Evolutionary conservation across 225 moss, liverwort and hornwort species (phyloP).

Genomic region (Straminergon stramineum): DNA sequence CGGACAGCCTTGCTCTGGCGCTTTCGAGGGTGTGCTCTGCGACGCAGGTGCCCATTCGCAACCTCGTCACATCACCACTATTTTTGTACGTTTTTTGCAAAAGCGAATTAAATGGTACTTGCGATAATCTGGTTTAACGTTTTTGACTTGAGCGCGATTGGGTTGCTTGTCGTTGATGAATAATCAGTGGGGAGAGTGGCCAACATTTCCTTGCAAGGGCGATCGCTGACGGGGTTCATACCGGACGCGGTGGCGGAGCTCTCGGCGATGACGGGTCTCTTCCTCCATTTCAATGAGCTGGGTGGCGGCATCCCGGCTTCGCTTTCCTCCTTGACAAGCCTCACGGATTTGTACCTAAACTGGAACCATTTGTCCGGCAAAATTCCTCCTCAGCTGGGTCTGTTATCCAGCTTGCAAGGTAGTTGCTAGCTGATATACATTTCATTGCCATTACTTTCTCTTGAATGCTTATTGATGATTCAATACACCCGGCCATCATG

Average conservation of each 20-base stretch:
- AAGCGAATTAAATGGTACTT: background rate
- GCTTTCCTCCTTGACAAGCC: conserved; percentile 15
- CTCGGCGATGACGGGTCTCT: conserved; percentile 15
- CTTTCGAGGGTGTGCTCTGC: conserved; percentile 35
- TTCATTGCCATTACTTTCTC: background rate
- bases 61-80: background rate
- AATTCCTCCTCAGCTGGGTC: conserved; percentile 33
- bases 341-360: conserved; percentile 37
- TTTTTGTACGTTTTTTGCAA: too few relatives aligned
- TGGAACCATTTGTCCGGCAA: conserved; percentile 22
- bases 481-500: background rate
- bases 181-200: conserved; percentile 19
- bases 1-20: conserved; percentile 13
- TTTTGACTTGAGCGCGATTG: background rate
- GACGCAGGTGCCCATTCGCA: conserved; percentile 12
- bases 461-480: background rate
- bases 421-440: background rate
- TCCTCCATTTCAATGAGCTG: conserved; percentile 26
- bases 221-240: conserved; percentile 25
- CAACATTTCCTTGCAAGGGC: conserved; percentile 31
- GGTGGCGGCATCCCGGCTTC: conserved; percentile 22
- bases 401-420: conserved; percentile 34
- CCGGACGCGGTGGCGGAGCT: conserved; percentile 33
- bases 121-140: background rate
- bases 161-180: background rate